A percentile compares a stretch with the other conserved stretches of the same genome.
Evolutionary conservation across 805 yeast species (phyloP).

Genomic region (Saccharomyces jurei): DNA sequence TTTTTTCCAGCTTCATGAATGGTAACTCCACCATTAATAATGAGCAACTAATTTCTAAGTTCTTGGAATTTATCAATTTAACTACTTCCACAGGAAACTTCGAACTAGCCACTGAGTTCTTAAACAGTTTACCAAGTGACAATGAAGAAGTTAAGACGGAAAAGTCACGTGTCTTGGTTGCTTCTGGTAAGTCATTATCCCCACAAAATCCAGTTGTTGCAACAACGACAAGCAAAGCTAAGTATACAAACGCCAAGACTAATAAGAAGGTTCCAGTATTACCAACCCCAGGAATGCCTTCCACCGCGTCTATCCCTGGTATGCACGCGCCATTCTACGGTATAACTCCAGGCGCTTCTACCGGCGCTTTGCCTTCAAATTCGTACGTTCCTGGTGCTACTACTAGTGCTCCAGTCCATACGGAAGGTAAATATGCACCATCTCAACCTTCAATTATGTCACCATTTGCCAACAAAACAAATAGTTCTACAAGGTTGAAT

Average conservation of each 20-base stretch:
- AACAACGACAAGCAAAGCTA: slow-evolving; percentile 3
- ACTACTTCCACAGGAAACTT: slow-evolving; percentile 78
- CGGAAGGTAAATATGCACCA: slow-evolving; percentile 18
- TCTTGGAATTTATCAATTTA: slow-evolving; percentile 73
- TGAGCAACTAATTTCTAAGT: slow-evolving; percentile 37
- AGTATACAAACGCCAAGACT: background rate
- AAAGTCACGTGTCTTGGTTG: slow-evolving; percentile 70
- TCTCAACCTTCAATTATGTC: slow-evolving; percentile 1
- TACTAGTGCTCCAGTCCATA: slow-evolving; percentile 14
- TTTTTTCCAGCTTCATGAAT: slow-evolving; percentile 34
- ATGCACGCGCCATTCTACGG: background rate
- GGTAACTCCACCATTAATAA: slow-evolving; percentile 19
- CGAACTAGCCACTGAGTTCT: slow-evolving; percentile 66
- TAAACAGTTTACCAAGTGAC: slow-evolving; percentile 63
- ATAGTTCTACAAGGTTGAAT: slow-evolving; percentile 12
- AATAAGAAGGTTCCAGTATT: slow-evolving; percentile 1
- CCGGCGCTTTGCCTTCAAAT: slow-evolving; percentile 3
- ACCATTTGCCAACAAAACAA: slow-evolving; percentile 6
- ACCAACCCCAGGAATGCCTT: slow-evolving; percentile 5
- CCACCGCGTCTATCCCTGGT: slow-evolving; percentile 3
- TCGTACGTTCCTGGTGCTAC: slow-evolving; percentile 17
- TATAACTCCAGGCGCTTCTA: background rate
- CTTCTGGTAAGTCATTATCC: slow-evolving; percentile 36
- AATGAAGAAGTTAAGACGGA: slow-evolving; percentile 65
- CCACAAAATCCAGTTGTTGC: slow-evolving; percentile 6